A percentile compares a stretch with the other conserved stretches of the same genome.
Conservation (phyloP, 805 yeast genomes). For the Metschnikowia baotianmanensis region DNA sequence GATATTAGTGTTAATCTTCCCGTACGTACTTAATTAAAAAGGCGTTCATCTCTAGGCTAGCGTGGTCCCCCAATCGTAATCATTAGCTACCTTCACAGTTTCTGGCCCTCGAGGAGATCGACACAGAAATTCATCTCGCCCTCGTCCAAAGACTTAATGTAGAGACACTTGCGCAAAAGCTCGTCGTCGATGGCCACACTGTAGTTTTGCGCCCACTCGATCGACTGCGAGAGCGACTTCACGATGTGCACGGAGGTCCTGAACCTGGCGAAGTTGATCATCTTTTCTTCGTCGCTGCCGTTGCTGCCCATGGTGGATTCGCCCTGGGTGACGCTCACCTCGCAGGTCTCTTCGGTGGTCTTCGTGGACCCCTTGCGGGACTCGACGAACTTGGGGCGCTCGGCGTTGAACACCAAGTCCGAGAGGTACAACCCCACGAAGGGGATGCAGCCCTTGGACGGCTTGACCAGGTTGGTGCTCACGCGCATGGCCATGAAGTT, state of each 20-base stretch:
- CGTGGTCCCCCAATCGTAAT: too few species aligned
- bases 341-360: conserved; percentile 7
- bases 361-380: conserved; percentile 7
- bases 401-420: conserved; percentile 75
- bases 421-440: conserved; percentile 83
- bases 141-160: conserved; percentile 69
- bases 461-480: conserved; percentile 57
- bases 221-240: conserved; percentile 71
- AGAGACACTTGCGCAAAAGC: conserved; percentile 77
- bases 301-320: conserved; percentile 13
- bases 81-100: neutral
- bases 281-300: conserved; percentile 25
- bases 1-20: too few species aligned
- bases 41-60: too few species aligned
- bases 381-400: conserved; percentile 50
- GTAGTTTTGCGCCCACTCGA: conserved; percentile 82
- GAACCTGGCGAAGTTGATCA: conserved; percentile 78
- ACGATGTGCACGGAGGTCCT: conserved; percentile 73
- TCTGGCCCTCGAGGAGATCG: conserved; percentile 1
- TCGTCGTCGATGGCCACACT: conserved; percentile 54
- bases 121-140: conserved; percentile 59
- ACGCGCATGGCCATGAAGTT: conserved; percentile 69
- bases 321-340: conserved; percentile 11
- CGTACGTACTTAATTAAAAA: too few species aligned
- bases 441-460: conserved; percentile 80